A percentile compares a stretch with the other conserved stretches of the same genome.
Evolutionary conservation across 1,139 yeast genomes (phyloP).

Genomic region (Protomyces pachydermus): DNA sequence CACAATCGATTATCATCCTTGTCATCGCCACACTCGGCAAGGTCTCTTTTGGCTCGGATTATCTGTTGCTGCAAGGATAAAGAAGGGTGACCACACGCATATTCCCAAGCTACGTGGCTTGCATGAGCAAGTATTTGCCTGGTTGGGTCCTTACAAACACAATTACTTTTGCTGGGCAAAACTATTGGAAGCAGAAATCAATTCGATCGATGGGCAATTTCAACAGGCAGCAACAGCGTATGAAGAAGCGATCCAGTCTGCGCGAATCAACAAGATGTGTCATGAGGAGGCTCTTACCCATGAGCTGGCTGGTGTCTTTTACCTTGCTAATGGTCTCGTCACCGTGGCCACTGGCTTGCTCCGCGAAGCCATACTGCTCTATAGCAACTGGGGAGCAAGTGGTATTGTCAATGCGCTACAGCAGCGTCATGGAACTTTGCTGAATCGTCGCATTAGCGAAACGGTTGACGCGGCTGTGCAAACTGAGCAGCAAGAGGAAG

Average conservation of each 20-base stretch:
- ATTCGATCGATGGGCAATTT: conserved; percentile 22
- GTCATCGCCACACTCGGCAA: conserved; percentile 5
- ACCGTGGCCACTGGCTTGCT: conserved; percentile 20
- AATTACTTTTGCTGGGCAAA: conserved; percentile 17
- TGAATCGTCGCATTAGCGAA: neutral
- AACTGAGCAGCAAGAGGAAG: neutral
- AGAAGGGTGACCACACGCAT: neutral
- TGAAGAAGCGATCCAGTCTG: conserved; percentile 20
- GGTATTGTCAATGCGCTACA: neutral
- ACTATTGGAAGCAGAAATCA: conserved; percentile 29
- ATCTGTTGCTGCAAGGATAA: conserved; percentile 14
- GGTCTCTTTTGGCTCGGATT: conserved; percentile 21
- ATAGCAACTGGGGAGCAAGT: conserved; percentile 28
- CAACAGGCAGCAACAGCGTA: conserved; percentile 24
- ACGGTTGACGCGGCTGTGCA: conserved; percentile 1
- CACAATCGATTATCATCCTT: conserved; percentile 16
- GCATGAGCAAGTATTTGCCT: neutral
- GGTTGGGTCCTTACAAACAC: neutral
- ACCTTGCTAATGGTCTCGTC: conserved; percentile 22
- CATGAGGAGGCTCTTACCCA: conserved; percentile 25
- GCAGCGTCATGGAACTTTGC: neutral
- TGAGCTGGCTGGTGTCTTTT: conserved; percentile 22
- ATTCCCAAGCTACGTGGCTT: conserved; percentile 25
- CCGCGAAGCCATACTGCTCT: conserved; percentile 13
- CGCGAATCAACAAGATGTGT: neutral